Evolutionary conservation across 106 monocot species (phyloP).

Genomic region (Iris macrosiphon): DNA sequence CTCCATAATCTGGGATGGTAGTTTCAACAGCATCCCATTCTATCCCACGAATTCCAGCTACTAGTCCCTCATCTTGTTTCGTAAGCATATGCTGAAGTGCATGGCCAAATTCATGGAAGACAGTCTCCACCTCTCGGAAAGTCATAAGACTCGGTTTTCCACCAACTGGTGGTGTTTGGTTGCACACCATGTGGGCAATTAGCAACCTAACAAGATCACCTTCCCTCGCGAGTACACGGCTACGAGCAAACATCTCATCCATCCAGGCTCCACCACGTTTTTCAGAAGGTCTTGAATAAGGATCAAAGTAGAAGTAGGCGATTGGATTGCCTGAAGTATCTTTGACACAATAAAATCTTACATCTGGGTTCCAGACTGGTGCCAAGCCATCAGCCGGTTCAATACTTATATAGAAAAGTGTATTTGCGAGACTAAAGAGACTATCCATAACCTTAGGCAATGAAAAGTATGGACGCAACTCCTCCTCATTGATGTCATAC

Average conservation of each 20-base stretch:
- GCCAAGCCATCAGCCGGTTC: slow-evolving; percentile 93
- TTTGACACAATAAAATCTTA: slow-evolving; percentile 91
- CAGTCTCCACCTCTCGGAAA: slow-evolving; percentile 98
- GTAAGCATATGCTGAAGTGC: slow-evolving; percentile 99
- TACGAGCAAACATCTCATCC: slow-evolving; percentile 91
- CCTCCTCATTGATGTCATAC: slow-evolving; percentile 99
- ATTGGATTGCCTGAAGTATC: slow-evolving; percentile 72
- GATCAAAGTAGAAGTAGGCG: slow-evolving; percentile 99
- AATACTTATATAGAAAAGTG: slow-evolving; percentile 73
- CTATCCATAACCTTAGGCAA: slow-evolving; percentile 96
- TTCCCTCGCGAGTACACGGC: slow-evolving; percentile 71
- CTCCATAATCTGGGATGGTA: slow-evolving; percentile 99
- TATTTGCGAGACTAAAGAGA: slow-evolving; percentile 85
- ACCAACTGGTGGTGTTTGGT: slow-evolving; percentile 96
- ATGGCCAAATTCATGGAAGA: slow-evolving; percentile 99
- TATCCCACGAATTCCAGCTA: slow-evolving; percentile 91
- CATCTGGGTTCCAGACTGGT: slow-evolving; percentile 87
- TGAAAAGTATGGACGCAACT: slow-evolving; percentile 92
- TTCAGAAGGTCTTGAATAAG: slow-evolving; percentile 96
- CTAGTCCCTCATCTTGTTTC: slow-evolving; percentile 94
- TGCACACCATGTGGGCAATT: slow-evolving; percentile 95
- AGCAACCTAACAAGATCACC: slow-evolving; percentile 73
- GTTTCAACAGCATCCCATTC: slow-evolving; percentile 99
- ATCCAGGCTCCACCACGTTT: slow-evolving; percentile 99
- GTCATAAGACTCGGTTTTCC: slow-evolving; percentile 97